These are phyloP conservation scores for Mortierella claussenii DNA, from an alignment of 192 early-diverging fungal species.

Conservation along the genomic window DNA sequence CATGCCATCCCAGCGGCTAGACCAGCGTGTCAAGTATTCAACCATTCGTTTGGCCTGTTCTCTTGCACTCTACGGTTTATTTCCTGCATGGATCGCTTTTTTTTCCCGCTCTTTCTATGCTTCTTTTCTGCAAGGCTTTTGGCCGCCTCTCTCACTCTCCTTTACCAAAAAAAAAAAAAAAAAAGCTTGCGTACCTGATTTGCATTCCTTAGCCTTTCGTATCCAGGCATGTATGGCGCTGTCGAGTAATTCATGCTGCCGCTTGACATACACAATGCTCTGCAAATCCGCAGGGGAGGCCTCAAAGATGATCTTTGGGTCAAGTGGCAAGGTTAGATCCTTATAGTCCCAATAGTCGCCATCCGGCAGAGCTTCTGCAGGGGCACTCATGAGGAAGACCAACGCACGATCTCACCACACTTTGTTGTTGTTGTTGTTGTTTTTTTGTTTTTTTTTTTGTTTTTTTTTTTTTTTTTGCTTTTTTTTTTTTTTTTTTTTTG, in stretches of 20 bases:
- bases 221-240: conserved; percentile 39
- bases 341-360: conserved; percentile 37
- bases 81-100: too few species aligned
- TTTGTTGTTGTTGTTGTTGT: not conserved
- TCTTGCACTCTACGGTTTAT: too few species aligned
- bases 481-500: too few species aligned
- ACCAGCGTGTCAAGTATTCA: too few species aligned
- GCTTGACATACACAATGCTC: conserved; percentile 43
- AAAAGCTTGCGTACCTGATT: conserved; percentile 27
- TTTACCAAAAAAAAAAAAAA: too few species aligned
- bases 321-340: conserved; percentile 42
- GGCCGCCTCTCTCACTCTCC: too few species aligned
- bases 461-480: too few species aligned
- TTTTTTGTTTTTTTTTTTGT: conserved; percentile 3
- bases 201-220: conserved; percentile 21
- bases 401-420: too few species aligned
- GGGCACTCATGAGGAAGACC: conserved; percentile 29
- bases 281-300: conserved; percentile 37
- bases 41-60: too few species aligned
- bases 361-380: conserved; percentile 7
- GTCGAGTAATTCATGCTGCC: conserved; percentile 44
- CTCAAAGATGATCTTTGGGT: conserved; percentile 43
- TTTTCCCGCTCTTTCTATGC: conserved; percentile 1
- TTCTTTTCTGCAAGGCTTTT: not conserved
- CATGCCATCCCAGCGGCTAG: too few species aligned